Percentiles rank a stretch among this genome's conserved stretches.
These are phyloP conservation scores for Tolypocladium amazonense DNA, from an alignment of 2,329 filamentous ascomycete species.

Conservation along the genomic window DNA sequence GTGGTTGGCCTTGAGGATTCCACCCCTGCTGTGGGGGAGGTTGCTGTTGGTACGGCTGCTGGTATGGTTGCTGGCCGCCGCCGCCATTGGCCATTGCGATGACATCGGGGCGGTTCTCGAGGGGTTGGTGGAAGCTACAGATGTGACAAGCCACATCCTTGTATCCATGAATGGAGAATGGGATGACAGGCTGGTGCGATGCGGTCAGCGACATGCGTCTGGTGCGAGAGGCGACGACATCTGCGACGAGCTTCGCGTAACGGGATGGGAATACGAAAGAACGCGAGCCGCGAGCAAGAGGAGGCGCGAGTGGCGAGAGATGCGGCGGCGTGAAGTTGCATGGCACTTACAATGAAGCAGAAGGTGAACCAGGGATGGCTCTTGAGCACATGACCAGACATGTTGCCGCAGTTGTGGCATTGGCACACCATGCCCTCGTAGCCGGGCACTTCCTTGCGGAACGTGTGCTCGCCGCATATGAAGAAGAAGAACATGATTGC, in stretches of 20 bases:
- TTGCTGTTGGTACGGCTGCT: constrained; percentile 11
- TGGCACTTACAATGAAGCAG: constrained; percentile 54
- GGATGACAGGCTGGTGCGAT: constrained; percentile 50
- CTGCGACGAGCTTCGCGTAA: neutral
- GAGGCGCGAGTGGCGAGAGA: neutral
- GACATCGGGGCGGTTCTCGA: constrained; percentile 46
- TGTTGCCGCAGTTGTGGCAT: constrained; percentile 59
- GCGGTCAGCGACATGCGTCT: constrained; percentile 8
- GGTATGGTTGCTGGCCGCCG: constrained; percentile 18
- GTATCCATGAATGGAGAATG: constrained; percentile 57
- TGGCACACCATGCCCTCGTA: constrained; percentile 52
- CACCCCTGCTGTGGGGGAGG: constrained; percentile 21
- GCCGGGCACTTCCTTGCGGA: constrained; percentile 47
- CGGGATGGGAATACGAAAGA: neutral
- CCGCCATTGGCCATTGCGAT: constrained; percentile 37
- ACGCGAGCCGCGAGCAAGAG: neutral
- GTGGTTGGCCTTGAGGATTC: constrained; percentile 8
- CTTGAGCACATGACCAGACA: constrained; percentile 49
- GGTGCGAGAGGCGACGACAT: neutral
- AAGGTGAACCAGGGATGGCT: constrained; percentile 67
- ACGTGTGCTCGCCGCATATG: constrained; percentile 50
- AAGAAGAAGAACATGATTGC: constrained; percentile 49
- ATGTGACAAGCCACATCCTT: constrained; percentile 63
- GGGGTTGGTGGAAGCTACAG: constrained; percentile 64
- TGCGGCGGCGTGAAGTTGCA: neutral